A percentile compares a stretch with the other conserved stretches of the same genome.
These are phyloP conservation scores for Colletotrichum tanaceti DNA, from an alignment of 2,329 filamentous ascomycete species.

Conservation along the genomic window DNA sequence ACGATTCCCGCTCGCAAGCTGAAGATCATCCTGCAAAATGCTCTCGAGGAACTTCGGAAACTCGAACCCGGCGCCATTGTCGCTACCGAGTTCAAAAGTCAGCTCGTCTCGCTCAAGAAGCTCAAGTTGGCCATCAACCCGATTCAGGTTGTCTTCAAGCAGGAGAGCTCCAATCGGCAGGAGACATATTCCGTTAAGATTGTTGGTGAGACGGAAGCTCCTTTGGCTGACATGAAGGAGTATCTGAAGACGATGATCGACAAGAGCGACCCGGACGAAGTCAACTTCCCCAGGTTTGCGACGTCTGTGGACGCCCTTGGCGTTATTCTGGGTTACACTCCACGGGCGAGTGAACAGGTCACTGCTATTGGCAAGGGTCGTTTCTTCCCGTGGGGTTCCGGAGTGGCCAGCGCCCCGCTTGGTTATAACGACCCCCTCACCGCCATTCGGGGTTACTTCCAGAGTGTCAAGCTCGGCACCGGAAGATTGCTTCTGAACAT, in stretches of 20 bases:
- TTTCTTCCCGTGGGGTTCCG: slow-evolving; percentile 58
- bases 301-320: slow-evolving; percentile 64
- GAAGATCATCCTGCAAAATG: slow-evolving; percentile 54
- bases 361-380: slow-evolving; percentile 59
- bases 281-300: slow-evolving; percentile 60
- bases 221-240: slow-evolving; percentile 54
- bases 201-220: slow-evolving; percentile 52
- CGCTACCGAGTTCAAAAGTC: slow-evolving; percentile 64
- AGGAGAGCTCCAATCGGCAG: slow-evolving; percentile 47
- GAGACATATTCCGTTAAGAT: slow-evolving; percentile 58
- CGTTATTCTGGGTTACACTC: slow-evolving; percentile 60
- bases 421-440: slow-evolving; percentile 48
- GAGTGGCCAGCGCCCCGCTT: slow-evolving; percentile 46
- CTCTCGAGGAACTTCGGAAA: slow-evolving; percentile 51
- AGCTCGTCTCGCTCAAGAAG: slow-evolving; percentile 55
- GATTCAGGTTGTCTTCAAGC: slow-evolving; percentile 51
- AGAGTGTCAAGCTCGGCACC: slow-evolving; percentile 65
- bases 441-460: slow-evolving; percentile 66
- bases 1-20: slow-evolving; percentile 59
- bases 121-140: slow-evolving; percentile 51
- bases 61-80: slow-evolving; percentile 48
- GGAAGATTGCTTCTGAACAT: slow-evolving; percentile 66
- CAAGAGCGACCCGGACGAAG: slow-evolving; percentile 48
- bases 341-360: slow-evolving; percentile 52
- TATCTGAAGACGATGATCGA: slow-evolving; percentile 60